phyloP scores from a whole-genome alignment of 2,329 filamentous ascomycete genomes.

The Trichoderma hamatum region DNA sequence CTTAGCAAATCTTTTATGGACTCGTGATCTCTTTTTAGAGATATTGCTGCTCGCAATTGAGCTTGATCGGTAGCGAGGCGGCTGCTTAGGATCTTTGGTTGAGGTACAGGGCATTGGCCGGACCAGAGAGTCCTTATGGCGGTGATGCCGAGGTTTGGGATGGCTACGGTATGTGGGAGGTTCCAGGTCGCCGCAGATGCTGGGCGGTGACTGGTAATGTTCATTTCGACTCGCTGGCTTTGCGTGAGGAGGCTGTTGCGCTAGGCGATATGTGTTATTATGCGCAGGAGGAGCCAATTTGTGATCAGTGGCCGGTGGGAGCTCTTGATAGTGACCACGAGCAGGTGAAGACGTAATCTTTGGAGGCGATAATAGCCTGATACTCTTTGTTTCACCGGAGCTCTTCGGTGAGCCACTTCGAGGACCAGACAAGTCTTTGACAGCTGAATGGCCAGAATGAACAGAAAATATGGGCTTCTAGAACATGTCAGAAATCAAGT shows the following conservation, averaged over 20 bases:
- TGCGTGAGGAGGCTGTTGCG: not conserved
- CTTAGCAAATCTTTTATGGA: not conserved
- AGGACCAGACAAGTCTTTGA: not conserved
- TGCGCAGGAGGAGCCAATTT: not conserved
- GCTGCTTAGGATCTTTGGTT: not conserved
- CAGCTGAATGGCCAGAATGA: not conserved
- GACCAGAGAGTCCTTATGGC: not conserved
- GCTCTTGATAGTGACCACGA: not conserved
- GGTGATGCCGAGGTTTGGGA: constrained; percentile 1
- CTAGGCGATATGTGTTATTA: not conserved
- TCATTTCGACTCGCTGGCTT: not conserved
- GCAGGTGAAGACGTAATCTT: not conserved
- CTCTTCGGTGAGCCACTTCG: not conserved
- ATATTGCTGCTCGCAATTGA: constrained; percentile 43
- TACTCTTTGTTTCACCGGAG: not conserved
- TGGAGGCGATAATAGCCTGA: not conserved
- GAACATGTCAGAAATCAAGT: not conserved
- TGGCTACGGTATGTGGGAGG: constrained; percentile 34
- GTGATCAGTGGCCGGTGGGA: not conserved
- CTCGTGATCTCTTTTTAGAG: constrained; percentile 37
- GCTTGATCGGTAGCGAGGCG: constrained; percentile 30
- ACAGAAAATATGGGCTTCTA: not conserved
- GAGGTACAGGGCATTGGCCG: not conserved
- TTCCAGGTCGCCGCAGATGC: constrained; percentile 41
- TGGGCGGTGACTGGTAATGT: constrained; percentile 30